Evolutionary conservation across 805 yeast genomes (phyloP).

Genomic region (Yarrowia keelungensis): DNA sequence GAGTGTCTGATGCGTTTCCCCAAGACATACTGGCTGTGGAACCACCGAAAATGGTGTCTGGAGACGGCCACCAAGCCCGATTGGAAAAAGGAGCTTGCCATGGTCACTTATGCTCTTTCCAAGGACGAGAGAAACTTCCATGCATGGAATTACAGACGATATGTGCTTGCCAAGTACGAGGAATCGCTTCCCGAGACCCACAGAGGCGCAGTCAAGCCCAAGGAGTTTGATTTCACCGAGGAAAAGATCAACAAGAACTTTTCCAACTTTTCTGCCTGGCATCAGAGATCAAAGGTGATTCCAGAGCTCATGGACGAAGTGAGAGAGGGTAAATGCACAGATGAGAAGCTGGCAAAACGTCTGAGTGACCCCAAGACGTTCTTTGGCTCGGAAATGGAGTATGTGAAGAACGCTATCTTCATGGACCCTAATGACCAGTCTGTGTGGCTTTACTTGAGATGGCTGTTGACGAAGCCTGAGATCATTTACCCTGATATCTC

Average conservation of each 20-base stretch:
- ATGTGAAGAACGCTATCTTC: slow-evolving; percentile 81
- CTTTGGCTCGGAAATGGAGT: slow-evolving; percentile 64
- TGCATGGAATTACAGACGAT: slow-evolving; percentile 94
- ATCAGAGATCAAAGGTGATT: slow-evolving; percentile 77
- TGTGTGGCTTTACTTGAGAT: slow-evolving; percentile 85
- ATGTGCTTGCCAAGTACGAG: slow-evolving; percentile 56
- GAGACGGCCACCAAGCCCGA: slow-evolving; percentile 59
- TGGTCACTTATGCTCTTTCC: slow-evolving; percentile 71
- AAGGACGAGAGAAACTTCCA: slow-evolving; percentile 87
- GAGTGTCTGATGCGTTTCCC: slow-evolving; percentile 69
- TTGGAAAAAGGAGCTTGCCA: slow-evolving; percentile 74
- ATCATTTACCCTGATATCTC: slow-evolving; percentile 48
- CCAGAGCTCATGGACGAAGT: slow-evolving; percentile 55
- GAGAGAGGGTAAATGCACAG: slow-evolving; percentile 42
- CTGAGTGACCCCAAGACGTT: slow-evolving; percentile 51
- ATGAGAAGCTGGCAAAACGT: slow-evolving; percentile 34
- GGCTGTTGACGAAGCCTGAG: slow-evolving; percentile 61
- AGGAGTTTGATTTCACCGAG: slow-evolving; percentile 81
- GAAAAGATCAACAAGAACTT: slow-evolving; percentile 79
- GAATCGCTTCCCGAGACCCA: slow-evolving; percentile 44
- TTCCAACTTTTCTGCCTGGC: slow-evolving; percentile 96
- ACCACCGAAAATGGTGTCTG: slow-evolving; percentile 85
- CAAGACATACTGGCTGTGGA: slow-evolving; percentile 97
- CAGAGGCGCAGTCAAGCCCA: slow-evolving; percentile 45
- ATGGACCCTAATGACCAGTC: slow-evolving; percentile 96